Base-by-base conservation (phyloP, 805 yeast species). In the Kluyveromyces starmeri region DNA sequence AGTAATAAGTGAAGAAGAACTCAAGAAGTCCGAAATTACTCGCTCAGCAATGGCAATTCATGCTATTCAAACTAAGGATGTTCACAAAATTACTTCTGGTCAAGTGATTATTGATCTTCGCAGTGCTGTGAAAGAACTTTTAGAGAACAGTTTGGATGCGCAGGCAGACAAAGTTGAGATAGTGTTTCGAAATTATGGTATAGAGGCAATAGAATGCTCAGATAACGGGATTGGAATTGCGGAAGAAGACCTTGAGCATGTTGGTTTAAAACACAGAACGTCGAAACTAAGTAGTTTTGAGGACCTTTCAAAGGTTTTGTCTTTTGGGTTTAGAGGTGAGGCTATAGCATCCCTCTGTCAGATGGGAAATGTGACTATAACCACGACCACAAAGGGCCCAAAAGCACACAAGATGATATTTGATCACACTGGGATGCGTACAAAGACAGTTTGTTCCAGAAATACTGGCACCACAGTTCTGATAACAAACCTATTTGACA, bases 101-200 rank as follows among this genome's bases (percentile, higher is more conserved):
- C 98, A 92, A 55, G 97, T 92, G 10, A 82, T 92, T 9, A 71
- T 78, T 4, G 95, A 83, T 46, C 58, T 92, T 27, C 65, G 73
- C 0, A 75, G 89, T 0, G 81, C 83, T 0, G 76, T 81, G 20
- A 89, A 89, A 51, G 98, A 89, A 53, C 60, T 88, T 2, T 67
- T 92, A 2, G 98, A 89, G 48, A 89, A 89, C 53, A 64, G 92
- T 20, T 61, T 89, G 5, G 98, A 92, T 59, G 92, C 96, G 0
- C 56, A 67, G 15, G 71, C 92, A 7, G 65, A 71, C 0, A 72
- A 71, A 34, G 65, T 92, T 20, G 94, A 84, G 32, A 61, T 89
- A 11, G 61, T 62, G 2, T 74, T 89, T 47, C 66, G 65, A 46
- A 75, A 84, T 44, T 71, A 81, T 54, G 96, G 96, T 1, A 44